These are phyloP conservation scores for Rhodamnia argentea DNA, from an alignment of 345 rosid genomes.

Conservation along the genomic window DNA sequence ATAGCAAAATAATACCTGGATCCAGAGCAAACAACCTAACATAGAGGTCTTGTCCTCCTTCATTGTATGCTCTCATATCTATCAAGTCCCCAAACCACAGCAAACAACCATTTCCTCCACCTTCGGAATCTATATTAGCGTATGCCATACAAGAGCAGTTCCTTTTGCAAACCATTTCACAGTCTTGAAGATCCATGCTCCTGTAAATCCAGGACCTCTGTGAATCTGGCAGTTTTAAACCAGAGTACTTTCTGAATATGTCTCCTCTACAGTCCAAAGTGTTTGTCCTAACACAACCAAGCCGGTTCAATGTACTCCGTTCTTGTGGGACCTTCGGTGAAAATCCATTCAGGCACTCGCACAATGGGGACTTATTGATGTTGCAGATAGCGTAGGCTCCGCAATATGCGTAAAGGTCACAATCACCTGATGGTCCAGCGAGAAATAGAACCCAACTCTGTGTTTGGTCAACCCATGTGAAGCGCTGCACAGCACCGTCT, in stretches of 20 bases:
- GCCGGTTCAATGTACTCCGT: constrained; percentile 15
- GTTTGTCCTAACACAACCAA: constrained; percentile 28
- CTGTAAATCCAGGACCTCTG: constrained; percentile 5
- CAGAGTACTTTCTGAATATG: constrained; percentile 14
- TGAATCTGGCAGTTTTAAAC: constrained; percentile 32
- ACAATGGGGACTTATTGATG: constrained; percentile 9
- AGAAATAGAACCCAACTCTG: constrained; percentile 19
- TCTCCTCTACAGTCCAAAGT: constrained; percentile 19
- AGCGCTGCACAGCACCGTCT: constrained; percentile 17
- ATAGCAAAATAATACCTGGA: background rate
- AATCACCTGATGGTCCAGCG: constrained; percentile 22
- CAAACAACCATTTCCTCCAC: constrained; percentile 33
- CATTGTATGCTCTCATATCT: constrained; percentile 20
- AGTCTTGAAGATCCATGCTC: constrained; percentile 14
- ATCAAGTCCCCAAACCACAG: constrained; percentile 26
- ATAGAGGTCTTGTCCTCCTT: background rate
- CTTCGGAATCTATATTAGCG: constrained; percentile 16
- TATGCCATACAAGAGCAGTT: constrained; percentile 46
- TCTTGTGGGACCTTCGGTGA: constrained; percentile 15
- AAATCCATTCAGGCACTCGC: constrained; percentile 28
- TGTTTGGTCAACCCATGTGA: constrained; percentile 21
- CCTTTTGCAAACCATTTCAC: constrained; percentile 11
- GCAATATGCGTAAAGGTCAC: constrained; percentile 11
- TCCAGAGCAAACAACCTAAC: background rate
- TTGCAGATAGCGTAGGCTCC: constrained; percentile 9